These are phyloP conservation scores for Pseudomassariella vexata DNA, from an alignment of 2,329 filamentous ascomycete genomes.

Conservation along the genomic window DNA sequence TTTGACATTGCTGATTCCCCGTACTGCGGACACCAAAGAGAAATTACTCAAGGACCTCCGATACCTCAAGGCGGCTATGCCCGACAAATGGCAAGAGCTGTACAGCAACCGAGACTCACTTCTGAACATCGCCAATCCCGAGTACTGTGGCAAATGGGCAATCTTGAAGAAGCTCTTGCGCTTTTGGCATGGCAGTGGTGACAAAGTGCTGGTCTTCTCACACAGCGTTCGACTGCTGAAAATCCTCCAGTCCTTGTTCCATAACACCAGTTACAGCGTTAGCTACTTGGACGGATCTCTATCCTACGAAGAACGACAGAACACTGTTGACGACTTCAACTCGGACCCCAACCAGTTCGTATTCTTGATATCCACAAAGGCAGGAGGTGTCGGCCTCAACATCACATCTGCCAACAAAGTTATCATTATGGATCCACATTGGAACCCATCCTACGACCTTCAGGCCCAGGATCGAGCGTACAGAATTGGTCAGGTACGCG, in stretches of 20 bases:
- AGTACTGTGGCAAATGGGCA: constrained; percentile 97
- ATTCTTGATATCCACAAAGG: constrained; percentile 90
- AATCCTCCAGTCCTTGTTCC: constrained; percentile 81
- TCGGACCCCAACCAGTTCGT: constrained; percentile 82
- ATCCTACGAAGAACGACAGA: constrained; percentile 75
- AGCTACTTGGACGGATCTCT: constrained; percentile 86
- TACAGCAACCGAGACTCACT: constrained; percentile 74
- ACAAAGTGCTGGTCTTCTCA: constrained; percentile 94
- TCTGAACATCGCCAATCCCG: constrained; percentile 73
- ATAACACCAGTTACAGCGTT: constrained; percentile 82
- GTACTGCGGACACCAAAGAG: constrained; percentile 53
- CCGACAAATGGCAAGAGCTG: constrained; percentile 67
- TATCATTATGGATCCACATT: constrained; percentile 93
- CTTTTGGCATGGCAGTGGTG: constrained; percentile 84
- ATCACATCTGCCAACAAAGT: constrained; percentile 98
- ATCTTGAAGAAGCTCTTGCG: constrained; percentile 78
- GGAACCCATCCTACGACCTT: constrained; percentile 92
- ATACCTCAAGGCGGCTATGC: constrained; percentile 68
- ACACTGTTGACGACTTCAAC: constrained; percentile 86
- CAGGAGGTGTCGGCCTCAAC: constrained; percentile 89
- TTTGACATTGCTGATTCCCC: constrained; percentile 78
- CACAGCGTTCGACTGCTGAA: constrained; percentile 81
- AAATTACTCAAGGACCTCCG: constrained; percentile 75
- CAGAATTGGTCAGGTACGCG: constrained; percentile 84
- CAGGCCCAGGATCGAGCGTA: constrained; percentile 97